Evolutionary conservation across 148 eudicot genomes (phyloP).

Genomic region (Rhododendron henanense): DNA sequence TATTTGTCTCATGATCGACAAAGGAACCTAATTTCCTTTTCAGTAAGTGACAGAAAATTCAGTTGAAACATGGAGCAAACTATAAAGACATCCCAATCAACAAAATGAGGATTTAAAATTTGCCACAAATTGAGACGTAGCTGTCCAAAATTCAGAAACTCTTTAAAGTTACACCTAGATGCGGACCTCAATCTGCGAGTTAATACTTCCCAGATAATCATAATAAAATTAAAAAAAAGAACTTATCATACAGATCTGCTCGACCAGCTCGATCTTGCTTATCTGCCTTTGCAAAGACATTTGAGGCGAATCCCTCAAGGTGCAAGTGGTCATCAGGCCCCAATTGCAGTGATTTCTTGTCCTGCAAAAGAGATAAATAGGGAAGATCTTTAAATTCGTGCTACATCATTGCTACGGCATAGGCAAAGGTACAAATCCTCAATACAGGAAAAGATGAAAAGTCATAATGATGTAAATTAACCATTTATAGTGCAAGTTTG

Average conservation of each 20-base stretch:
- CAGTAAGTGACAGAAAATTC: not conserved
- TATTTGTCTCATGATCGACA: not conserved
- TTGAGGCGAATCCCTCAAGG: constrained; percentile 80
- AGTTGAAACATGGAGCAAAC: not conserved
- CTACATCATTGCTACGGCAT: not conserved
- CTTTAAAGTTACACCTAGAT: constrained; percentile 1
- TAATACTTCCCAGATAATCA: not conserved
- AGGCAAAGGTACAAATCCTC: not conserved
- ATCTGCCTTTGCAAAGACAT: constrained; percentile 84
- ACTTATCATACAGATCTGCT: constrained; percentile 64
- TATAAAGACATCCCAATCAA: not conserved
- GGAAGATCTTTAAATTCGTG: not conserved
- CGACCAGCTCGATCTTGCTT: constrained; percentile 98
- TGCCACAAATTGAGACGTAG: not conserved
- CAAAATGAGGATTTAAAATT: not conserved
- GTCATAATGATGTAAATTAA: not conserved
- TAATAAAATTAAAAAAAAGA: not conserved
- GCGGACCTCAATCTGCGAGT: not conserved
- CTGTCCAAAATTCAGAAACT: not conserved
- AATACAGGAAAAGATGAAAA: not conserved
- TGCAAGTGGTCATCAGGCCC: constrained; percentile 79
- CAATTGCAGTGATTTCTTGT: constrained; percentile 66
- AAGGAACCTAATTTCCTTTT: not conserved
- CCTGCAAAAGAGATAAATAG: constrained; percentile 38
- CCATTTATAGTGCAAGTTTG: not conserved